These are phyloP conservation scores for Nowakowskiella sp. DNA, from an alignment of 192 early-diverging fungal species.

Conservation along the genomic window DNA sequence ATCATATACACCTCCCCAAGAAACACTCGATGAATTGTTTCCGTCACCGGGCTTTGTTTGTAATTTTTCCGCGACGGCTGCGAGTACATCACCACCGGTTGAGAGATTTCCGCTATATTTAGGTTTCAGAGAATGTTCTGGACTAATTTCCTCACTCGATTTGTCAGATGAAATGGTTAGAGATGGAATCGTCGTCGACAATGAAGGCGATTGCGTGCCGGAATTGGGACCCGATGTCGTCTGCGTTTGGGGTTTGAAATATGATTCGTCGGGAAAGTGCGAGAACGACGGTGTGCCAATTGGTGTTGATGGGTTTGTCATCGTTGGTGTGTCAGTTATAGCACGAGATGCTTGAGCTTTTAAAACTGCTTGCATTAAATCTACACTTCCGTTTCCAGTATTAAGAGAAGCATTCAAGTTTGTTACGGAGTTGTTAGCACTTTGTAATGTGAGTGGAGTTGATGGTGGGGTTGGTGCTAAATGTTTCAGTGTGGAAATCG, in stretches of 20 bases:
- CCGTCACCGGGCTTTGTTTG: too few species aligned
- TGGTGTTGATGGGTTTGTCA: background rate
- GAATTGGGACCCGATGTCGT: background rate
- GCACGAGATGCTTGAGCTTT: background rate
- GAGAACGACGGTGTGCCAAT: background rate
- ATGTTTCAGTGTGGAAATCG: background rate
- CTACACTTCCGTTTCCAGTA: background rate
- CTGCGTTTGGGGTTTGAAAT: background rate
- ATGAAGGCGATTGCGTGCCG: background rate
- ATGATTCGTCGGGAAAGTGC: background rate
- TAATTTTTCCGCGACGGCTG: too few species aligned
- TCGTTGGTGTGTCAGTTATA: background rate
- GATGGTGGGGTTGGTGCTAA: background rate
- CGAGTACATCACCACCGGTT: too few species aligned
- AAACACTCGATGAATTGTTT: too few species aligned
- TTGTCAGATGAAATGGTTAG: background rate
- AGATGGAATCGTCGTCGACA: background rate
- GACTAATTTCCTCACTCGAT: too few species aligned
- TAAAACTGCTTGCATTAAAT: background rate
- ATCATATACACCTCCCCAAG: too few species aligned
- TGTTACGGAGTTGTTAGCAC: background rate
- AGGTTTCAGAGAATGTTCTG: too few species aligned
- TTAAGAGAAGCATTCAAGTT: background rate
- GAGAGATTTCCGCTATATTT: too few species aligned
- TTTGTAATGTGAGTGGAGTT: background rate